Evolutionary conservation across 192 early-diverging fungal species (phyloP).

Genomic region (Coemansia reversa): DNA sequence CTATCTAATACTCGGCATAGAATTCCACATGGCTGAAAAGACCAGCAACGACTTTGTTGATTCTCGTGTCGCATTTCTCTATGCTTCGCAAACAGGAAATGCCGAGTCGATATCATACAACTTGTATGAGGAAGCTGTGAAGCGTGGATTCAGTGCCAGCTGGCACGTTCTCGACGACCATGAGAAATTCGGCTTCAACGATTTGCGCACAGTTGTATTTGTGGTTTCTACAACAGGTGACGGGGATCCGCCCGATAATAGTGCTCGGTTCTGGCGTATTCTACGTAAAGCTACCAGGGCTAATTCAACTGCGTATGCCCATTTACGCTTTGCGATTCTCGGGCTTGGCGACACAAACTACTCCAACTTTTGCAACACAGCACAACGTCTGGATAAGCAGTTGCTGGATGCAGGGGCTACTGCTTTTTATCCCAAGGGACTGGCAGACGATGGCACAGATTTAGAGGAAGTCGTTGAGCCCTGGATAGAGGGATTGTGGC

Average conservation of each 20-base stretch:
- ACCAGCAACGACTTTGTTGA: constrained; percentile 12
- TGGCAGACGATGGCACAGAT: constrained; percentile 93
- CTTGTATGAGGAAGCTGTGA: constrained; percentile 71
- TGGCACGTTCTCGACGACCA: constrained; percentile 74
- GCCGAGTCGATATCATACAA: constrained; percentile 90
- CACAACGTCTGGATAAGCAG: constrained; percentile 75
- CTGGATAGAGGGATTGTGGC: constrained; percentile 88
- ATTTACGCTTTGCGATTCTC: constrained; percentile 46
- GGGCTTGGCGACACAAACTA: constrained; percentile 96
- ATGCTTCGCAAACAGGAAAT: constrained; percentile 93
- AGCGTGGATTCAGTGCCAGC: constrained; percentile 65
- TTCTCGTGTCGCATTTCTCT: constrained; percentile 54
- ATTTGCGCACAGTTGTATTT: constrained; percentile 58
- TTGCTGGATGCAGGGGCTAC: constrained; percentile 72
- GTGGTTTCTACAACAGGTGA: constrained; percentile 93
- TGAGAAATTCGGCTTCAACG: constrained; percentile 55
- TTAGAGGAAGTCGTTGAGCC: constrained; percentile 89
- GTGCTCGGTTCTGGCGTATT: constrained; percentile 84
- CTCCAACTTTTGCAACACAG: constrained; percentile 87
- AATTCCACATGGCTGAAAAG: constrained; percentile 17
- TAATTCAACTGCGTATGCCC: constrained; percentile 10
- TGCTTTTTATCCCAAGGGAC: constrained; percentile 71
- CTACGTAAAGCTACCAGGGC: constrained; percentile 63
- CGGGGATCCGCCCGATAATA: constrained; percentile 95
- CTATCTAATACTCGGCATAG: too few species aligned